Conservation (phyloP, 495 filamentous ascomycete genomes). For the Penicillium argentinense region DNA sequence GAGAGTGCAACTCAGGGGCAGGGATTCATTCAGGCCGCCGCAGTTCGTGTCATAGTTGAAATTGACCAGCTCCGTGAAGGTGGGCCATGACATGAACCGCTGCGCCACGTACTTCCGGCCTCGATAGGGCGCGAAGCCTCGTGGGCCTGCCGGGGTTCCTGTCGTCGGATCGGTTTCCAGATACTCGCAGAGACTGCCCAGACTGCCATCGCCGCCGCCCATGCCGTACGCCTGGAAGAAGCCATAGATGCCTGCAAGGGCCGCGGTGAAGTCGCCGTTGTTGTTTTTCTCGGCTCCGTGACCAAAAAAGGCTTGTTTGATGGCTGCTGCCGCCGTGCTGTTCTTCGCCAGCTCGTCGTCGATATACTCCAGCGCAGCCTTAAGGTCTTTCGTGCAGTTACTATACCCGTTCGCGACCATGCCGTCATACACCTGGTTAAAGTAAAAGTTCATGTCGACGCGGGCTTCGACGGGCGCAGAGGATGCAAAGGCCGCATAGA, state of each 20-base stretch:
- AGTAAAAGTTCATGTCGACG: constrained; percentile 57
- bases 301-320: constrained; percentile 54
- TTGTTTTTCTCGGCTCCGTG: constrained; percentile 46
- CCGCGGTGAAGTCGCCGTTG: constrained; percentile 51
- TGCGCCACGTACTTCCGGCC: constrained; percentile 45
- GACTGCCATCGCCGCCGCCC: constrained; percentile 34
- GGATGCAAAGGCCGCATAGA: constrained; percentile 54
- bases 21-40: constrained; percentile 30
- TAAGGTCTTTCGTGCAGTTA: constrained; percentile 56
- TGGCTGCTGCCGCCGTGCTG: constrained; percentile 28
- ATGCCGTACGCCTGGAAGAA: constrained; percentile 52
- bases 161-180: constrained; percentile 39
- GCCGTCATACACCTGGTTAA: constrained; percentile 55
- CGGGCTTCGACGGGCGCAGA: constrained; percentile 57
- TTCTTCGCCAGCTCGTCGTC: constrained; percentile 43
- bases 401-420: constrained; percentile 48
- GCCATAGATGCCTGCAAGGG: constrained; percentile 39
- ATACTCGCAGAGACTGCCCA: constrained; percentile 48
- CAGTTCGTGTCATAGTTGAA: constrained; percentile 41
- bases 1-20: constrained; percentile 38
- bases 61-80: constrained; percentile 44
- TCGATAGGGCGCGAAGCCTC: constrained; percentile 38
- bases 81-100: constrained; percentile 48
- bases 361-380: constrained; percentile 51
- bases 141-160: constrained; percentile 20